These are phyloP conservation scores for Fermentozyma sake DNA, from an alignment of 1,139 yeast genomes.

Conservation along the genomic window DNA sequence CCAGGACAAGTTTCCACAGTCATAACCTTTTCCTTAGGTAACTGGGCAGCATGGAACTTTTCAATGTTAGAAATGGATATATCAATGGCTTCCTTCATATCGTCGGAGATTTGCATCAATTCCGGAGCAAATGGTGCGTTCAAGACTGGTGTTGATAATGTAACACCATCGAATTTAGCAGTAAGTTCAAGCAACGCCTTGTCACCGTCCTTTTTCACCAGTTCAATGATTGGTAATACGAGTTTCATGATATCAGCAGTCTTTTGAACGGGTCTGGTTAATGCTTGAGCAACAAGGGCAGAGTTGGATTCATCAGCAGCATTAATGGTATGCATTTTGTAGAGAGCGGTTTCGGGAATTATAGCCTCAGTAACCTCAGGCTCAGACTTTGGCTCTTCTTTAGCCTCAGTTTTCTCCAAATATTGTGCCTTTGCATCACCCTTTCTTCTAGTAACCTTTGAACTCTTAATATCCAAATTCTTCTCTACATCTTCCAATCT, in stretches of 20 bases:
- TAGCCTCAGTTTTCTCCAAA: constrained; percentile 24
- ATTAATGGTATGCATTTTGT: constrained; percentile 60
- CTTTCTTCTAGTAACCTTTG: constrained; percentile 85
- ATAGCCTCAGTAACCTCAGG: constrained; percentile 2
- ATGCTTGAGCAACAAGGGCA: constrained; percentile 49
- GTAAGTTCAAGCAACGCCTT: constrained; percentile 82
- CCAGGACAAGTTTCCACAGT: constrained; percentile 95
- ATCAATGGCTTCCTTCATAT: constrained; percentile 82
- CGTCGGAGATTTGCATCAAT: constrained; percentile 71
- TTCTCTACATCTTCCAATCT: constrained; percentile 74
- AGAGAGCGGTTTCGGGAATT: constrained; percentile 18
- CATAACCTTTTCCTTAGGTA: constrained; percentile 61
- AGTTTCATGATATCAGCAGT: constrained; percentile 88
- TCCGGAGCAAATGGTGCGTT: constrained; percentile 82
- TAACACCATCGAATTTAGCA: constrained; percentile 84
- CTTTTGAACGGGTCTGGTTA: constrained; percentile 86
- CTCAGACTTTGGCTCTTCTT: constrained; percentile 13
- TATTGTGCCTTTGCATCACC: constrained; percentile 93
- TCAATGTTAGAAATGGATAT: constrained; percentile 83
- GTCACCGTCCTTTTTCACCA: constrained; percentile 77
- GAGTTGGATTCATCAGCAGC: constrained; percentile 39
- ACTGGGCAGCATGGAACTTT: constrained; percentile 91
- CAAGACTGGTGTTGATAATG: constrained; percentile 65
- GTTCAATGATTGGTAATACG: constrained; percentile 82
- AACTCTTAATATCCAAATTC: constrained; percentile 76